These are phyloP conservation scores for Suillus hirtellus DNA, from an alignment of 768 basidiomycete species.

Conservation along the genomic window DNA sequence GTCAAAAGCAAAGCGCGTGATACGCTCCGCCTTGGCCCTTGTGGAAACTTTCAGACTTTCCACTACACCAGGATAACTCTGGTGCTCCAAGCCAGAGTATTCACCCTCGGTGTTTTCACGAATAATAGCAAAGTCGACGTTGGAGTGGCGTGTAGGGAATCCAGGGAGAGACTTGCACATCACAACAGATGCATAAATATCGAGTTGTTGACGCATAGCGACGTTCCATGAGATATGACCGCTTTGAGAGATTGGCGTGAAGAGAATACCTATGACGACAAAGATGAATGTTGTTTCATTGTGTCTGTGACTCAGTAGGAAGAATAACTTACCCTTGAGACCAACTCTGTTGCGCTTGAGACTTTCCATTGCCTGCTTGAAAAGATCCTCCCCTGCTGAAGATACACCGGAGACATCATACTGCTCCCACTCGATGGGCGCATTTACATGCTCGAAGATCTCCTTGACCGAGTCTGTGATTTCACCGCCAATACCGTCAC, in stretches of 20 bases:
- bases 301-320: constrained; percentile 6
- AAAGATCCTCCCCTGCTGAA: constrained; percentile 89
- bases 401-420: constrained; percentile 98
- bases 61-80: constrained; percentile 97
- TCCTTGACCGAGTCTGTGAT: constrained; percentile 99
- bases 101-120: constrained; percentile 99
- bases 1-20: constrained; percentile 96
- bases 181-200: constrained; percentile 98
- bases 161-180: constrained; percentile 98
- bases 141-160: constrained; percentile 91
- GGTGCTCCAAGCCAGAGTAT: constrained; percentile 98
- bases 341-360: constrained; percentile 97
- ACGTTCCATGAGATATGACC: constrained; percentile 99
- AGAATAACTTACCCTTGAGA: constrained; percentile 74
- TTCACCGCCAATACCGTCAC: constrained; percentile 96
- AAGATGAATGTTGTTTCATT: constrained; percentile 11
- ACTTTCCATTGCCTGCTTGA: constrained; percentile 98
- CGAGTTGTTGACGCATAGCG: constrained; percentile 98
- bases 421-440: constrained; percentile 99
- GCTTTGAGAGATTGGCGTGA: constrained; percentile 94
- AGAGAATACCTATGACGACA: constrained; percentile 78
- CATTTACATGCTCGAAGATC: constrained; percentile 96
- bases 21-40: constrained; percentile 92
- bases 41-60: constrained; percentile 98
- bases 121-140: constrained; percentile 99